Evolutionary conservation across 2,329 filamentous ascomycete species (phyloP), one percentile per base, ranked within the genome.

Genomic region (Fusarium verticillioides): DNA sequence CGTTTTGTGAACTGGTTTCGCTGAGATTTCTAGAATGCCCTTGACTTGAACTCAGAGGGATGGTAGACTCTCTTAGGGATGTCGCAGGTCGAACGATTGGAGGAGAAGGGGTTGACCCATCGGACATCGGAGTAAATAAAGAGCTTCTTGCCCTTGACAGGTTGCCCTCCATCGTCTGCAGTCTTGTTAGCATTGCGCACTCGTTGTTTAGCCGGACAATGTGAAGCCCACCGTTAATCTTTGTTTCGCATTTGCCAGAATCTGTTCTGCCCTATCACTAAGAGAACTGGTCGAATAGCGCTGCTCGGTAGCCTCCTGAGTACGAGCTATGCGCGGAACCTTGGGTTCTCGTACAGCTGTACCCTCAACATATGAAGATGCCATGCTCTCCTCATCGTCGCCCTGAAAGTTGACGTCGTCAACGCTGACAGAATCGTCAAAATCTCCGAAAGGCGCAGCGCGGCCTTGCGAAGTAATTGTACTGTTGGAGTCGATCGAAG

Each of bases 131-230:
- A 15, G 81, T 78, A 68, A 83, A 78, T 85, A 94, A 85, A 15
- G 92, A 92, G 72, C 89, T 90, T 76, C 94, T 90, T 36, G 94
- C 95, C 69, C 94, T 92, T 64, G 88, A 92, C 26, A 98, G 86
- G 76, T 98, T 98, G 42, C 93, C 94, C 83, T 98, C 96, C 95
- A 98, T 97, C 37, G 94, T 93, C 94, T 97, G 80, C 28, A 56
- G 61, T 42, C 36, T 36, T 36, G 47, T 78, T 62, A 76, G 74
- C 60, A 62, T 37, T 60, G 26, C n/a, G 39, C 32, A 21, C 37
- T 42, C 37, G n/a, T 54, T 54, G 4, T 9, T 30, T 54, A 54
- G 34, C 43, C 44, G 37, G 30, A 37, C 16, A 47, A 19, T 37
- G 19, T 12, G 40, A 34, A 42, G 83, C 93, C 81, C 87, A 97